These are phyloP conservation scores for Metarhizium anisopliae DNA, from an alignment of 2,329 filamentous ascomycete genomes.

Conservation along the genomic window DNA sequence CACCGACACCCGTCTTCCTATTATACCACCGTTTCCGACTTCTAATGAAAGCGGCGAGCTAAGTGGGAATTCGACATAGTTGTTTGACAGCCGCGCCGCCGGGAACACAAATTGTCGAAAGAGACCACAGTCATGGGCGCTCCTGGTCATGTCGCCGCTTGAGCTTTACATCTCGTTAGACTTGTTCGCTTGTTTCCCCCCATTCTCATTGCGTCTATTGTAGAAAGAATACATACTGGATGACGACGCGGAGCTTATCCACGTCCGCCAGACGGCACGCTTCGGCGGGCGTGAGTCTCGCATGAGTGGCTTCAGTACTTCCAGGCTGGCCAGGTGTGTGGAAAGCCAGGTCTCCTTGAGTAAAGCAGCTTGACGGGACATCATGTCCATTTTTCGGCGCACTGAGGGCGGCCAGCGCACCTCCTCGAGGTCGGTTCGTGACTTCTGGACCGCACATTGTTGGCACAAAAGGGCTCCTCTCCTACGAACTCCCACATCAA, in stretches of 20 bases:
- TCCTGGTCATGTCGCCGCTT: slow-evolving; percentile 33
- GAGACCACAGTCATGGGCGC: slow-evolving; percentile 30
- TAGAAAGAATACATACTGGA: slow-evolving; percentile 29
- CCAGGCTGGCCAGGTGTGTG: slow-evolving; percentile 30
- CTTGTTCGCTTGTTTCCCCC: no score
- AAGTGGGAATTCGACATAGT: slow-evolving; percentile 25
- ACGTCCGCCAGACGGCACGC: slow-evolving; percentile 10
- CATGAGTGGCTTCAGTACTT: slow-evolving; percentile 31
- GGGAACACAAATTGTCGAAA: slow-evolving; percentile 29
- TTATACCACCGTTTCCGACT: slow-evolving; percentile 37
- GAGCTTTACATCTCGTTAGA: slow-evolving; percentile 17
- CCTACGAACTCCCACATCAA: background rate
- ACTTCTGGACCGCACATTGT: slow-evolving; percentile 37
- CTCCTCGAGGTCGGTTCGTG: slow-evolving; percentile 31
- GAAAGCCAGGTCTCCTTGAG: slow-evolving; percentile 32
- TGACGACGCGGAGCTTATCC: slow-evolving; percentile 27
- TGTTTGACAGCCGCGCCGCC: slow-evolving; percentile 3
- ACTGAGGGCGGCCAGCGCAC: slow-evolving; percentile 35
- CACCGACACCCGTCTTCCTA: slow-evolving; percentile 37
- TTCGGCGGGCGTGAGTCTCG: slow-evolving; percentile 27
- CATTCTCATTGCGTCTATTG: no score
- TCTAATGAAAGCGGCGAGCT: slow-evolving; percentile 31
- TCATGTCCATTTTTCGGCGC: slow-evolving; percentile 13
- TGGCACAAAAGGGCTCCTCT: background rate
- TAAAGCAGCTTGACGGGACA: background rate